Conservation (phyloP, 2,329 filamentous ascomycete genomes). For the Fusarium mexicanum region DNA sequence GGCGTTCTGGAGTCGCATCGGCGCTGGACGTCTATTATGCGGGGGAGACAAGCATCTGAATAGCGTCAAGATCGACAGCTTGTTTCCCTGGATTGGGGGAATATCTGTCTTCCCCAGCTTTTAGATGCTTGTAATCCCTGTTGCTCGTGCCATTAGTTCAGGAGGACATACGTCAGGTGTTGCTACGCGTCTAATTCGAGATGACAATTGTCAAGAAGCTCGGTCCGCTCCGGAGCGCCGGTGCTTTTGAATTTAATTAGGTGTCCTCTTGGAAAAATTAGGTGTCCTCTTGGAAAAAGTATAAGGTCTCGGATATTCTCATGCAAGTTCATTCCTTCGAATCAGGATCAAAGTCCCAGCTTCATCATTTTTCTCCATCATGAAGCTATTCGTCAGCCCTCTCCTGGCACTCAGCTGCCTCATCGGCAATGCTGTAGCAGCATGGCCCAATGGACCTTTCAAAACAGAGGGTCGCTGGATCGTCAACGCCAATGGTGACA, state of each 20-base stretch:
- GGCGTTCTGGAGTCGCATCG: not conserved
- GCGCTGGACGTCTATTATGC: not conserved
- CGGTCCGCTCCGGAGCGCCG: slow-evolving; percentile 14
- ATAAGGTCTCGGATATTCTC: not conserved
- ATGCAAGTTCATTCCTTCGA: accelerated
- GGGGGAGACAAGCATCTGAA: not conserved
- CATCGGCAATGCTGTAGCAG: slow-evolving; percentile 4
- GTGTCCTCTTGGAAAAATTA: not conserved
- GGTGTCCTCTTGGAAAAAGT: not conserved
- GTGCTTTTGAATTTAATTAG: not conserved
- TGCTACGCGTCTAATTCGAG: not conserved
- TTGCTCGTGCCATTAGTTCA: not conserved
- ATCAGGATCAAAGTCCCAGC: not conserved
- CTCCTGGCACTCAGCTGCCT: slow-evolving; percentile 12
- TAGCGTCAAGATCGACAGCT: slow-evolving; percentile 1
- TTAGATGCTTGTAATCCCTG: not conserved
- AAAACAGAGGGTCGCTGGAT: slow-evolving; percentile 53
- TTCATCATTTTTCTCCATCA: not conserved
- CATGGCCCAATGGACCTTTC: slow-evolving; percentile 50
- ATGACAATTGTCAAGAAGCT: not conserved
- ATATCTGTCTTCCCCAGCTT: not conserved
- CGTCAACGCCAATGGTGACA: slow-evolving; percentile 47
- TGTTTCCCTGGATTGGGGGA: not conserved
- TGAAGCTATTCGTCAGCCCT: not conserved
- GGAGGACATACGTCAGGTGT: slow-evolving; percentile 14